Evolutionary conservation across 2,329 filamentous ascomycete genomes (phyloP).

Genomic region (Lachnellula occidentalis): DNA sequence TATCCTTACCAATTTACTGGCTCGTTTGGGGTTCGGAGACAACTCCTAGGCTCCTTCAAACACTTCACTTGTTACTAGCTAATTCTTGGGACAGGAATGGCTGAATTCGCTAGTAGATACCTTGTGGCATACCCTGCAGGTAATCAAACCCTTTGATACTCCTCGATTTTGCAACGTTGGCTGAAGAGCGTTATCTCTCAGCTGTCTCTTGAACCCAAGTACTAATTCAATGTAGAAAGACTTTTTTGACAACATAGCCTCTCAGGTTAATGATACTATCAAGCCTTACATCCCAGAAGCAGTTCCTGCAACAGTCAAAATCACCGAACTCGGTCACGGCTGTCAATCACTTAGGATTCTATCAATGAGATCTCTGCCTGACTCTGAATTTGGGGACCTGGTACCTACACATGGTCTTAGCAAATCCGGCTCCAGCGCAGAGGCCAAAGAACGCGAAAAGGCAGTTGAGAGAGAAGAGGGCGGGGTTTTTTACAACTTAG

Average conservation of each 20-base stretch:
- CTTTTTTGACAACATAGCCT: constrained; percentile 17
- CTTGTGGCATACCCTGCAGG: constrained; percentile 14
- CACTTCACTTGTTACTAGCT: too few species aligned
- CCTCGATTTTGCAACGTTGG: too few species aligned
- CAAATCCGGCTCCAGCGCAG: constrained; percentile 8
- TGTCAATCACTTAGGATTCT: constrained; percentile 13
- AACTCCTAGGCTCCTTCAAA: too few species aligned
- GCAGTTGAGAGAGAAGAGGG: constrained; percentile 13
- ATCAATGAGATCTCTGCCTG: constrained; percentile 19
- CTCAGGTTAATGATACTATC: constrained; percentile 16
- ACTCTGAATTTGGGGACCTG: constrained; percentile 18
- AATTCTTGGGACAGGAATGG: background rate
- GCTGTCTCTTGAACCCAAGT: too few species aligned
- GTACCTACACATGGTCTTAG: constrained; percentile 14
- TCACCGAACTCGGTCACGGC: constrained; percentile 15
- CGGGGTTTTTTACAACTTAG: constrained; percentile 19
- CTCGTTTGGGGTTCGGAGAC: too few species aligned
- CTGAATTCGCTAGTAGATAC: constrained; percentile 9
- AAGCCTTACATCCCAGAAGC: constrained; percentile 16
- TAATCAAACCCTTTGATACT: too few species aligned
- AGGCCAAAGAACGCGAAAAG: constrained; percentile 13
- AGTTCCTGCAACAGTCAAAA: constrained; percentile 15
- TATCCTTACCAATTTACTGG: too few species aligned
- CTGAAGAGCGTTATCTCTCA: too few species aligned
- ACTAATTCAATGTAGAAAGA: background rate